phyloP scores from a whole-genome alignment of 148 eudicot species.

The Rhododendron henanense region DNA sequence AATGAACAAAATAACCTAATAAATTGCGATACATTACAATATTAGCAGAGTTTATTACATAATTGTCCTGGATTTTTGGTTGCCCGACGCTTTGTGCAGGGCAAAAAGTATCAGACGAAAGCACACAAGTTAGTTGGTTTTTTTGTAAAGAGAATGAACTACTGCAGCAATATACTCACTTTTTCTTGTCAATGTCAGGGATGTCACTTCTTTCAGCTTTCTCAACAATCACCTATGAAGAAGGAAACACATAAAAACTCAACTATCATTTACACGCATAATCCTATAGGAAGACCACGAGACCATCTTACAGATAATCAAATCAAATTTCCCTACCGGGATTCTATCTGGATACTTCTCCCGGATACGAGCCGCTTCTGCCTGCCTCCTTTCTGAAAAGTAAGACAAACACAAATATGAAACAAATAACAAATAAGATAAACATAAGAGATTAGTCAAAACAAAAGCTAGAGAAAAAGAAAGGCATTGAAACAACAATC shows the following conservation, averaged over 20 bases:
- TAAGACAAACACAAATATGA: neutral
- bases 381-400: constrained; percentile 82
- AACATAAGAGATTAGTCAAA: neutral
- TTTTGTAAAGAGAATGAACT: neutral
- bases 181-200: constrained; percentile 94
- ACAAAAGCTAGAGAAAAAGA: no score
- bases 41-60: neutral
- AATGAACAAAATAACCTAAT: neutral
- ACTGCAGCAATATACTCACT: constrained; percentile 37
- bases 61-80: neutral
- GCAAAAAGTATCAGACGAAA: neutral
- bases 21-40: neutral
- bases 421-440: neutral
- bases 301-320: neutral
- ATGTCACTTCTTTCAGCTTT: constrained; percentile 93
- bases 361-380: constrained; percentile 91
- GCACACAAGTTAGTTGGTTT: neutral
- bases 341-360: constrained; percentile 96
- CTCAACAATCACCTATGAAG: constrained; percentile 78
- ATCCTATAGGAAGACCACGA: neutral
- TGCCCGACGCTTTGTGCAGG: neutral
- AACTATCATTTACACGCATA: neutral
- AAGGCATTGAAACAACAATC: neutral
- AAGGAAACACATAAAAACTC: neutral
- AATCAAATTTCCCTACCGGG: constrained; percentile 41